Percentiles rank a stretch among this genome's conserved stretches.
These are phyloP conservation scores for Ballota nigra DNA, from an alignment of 257 asterid genomes.

Conservation along the genomic window DNA sequence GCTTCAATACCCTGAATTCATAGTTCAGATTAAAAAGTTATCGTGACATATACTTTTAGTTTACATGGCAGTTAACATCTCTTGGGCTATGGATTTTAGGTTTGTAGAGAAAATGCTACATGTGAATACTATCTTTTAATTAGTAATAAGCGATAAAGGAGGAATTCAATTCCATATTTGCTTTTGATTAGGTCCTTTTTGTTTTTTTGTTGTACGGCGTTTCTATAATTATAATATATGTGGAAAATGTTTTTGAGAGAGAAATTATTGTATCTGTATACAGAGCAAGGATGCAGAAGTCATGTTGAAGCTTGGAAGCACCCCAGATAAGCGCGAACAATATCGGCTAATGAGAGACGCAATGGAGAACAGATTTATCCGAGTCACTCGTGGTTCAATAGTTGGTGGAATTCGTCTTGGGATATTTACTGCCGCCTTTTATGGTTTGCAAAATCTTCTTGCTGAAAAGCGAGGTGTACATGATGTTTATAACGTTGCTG, in stretches of 20 bases:
- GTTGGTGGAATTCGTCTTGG: slow-evolving; percentile 98
- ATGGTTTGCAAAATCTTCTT: slow-evolving; percentile 75
- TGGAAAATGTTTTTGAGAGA: slow-evolving; percentile 17
- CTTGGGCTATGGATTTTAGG: background rate
- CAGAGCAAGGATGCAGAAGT: slow-evolving; percentile 99
- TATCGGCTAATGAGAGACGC: slow-evolving; percentile 96
- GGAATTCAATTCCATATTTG: background rate
- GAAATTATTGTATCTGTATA: slow-evolving; percentile 18
- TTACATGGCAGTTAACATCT: background rate
- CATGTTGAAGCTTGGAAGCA: slow-evolving; percentile 95
- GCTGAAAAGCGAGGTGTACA: slow-evolving; percentile 87
- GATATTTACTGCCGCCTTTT: slow-evolving; percentile 88
- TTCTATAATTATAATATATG: slow-evolving; percentile 1
- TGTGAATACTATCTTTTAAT: background rate
- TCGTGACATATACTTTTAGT: background rate
- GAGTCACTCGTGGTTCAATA: slow-evolving; percentile 90
- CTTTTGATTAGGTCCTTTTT: background rate
- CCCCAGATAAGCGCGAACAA: slow-evolving; percentile 94
- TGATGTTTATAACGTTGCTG: slow-evolving; percentile 86
- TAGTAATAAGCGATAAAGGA: background rate
- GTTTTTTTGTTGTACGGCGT: background rate
- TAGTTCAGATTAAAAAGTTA: background rate
- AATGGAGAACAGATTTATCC: slow-evolving; percentile 91
- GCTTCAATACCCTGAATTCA: background rate
- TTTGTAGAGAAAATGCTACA: background rate